These are phyloP conservation scores for Teratosphaeria zuluensis DNA, from an alignment of 2,329 filamentous ascomycete species.

Conservation along the genomic window DNA sequence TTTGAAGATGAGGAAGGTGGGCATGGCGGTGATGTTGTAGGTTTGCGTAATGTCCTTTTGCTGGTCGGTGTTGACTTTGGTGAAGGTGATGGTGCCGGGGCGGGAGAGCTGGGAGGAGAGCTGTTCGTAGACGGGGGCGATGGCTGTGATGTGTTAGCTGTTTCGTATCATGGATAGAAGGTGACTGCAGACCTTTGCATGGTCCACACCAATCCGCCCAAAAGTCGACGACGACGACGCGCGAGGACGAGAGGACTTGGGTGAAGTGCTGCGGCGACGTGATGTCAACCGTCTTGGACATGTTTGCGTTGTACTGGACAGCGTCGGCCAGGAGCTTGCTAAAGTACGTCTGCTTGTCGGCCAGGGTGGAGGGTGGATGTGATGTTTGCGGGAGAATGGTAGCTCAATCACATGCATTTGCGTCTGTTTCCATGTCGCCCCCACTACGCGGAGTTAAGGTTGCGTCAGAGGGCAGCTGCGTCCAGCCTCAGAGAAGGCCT, in stretches of 20 bases:
- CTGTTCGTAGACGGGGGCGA: constrained; percentile 73
- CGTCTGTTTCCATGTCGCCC: background rate
- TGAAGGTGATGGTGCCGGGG: constrained; percentile 66
- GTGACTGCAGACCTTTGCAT: constrained; percentile 47
- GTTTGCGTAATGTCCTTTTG: constrained; percentile 63
- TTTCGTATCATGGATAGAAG: background rate
- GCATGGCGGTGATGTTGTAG: constrained; percentile 68
- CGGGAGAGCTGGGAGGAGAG: constrained; percentile 62
- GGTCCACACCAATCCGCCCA: constrained; percentile 80
- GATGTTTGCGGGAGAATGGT: background rate
- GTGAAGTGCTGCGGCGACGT: constrained; percentile 45
- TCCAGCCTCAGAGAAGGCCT: background rate
- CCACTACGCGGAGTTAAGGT: background rate
- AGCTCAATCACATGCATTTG: background rate
- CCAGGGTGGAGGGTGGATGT: background rate
- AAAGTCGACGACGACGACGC: constrained; percentile 82
- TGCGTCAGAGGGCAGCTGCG: background rate
- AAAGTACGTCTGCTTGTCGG: constrained; percentile 3
- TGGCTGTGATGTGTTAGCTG: constrained; percentile 49
- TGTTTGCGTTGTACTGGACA: constrained; percentile 17
- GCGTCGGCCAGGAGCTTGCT: constrained; percentile 2
- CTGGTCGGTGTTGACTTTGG: constrained; percentile 74
- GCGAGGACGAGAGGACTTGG: constrained; percentile 58
- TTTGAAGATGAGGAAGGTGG: constrained; percentile 73
- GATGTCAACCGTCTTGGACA: constrained; percentile 37